Conservation (phyloP, 2,329 filamentous ascomycete species). For the Triangularia verruculosa region DNA sequence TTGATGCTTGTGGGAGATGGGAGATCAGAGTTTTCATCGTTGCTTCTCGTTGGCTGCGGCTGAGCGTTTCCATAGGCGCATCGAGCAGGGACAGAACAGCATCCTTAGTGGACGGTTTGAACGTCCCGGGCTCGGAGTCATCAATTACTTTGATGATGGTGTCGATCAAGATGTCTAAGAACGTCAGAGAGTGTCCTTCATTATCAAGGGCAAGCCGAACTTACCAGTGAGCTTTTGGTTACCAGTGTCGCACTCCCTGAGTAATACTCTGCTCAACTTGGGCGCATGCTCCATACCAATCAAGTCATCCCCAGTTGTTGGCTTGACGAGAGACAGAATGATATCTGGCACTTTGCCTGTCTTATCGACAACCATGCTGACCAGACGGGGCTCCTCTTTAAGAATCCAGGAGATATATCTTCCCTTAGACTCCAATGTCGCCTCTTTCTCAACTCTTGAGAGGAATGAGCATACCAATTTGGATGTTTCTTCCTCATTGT, state of each 20-base stretch:
- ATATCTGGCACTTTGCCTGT: slow-evolving; percentile 13
- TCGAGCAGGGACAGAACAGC: slow-evolving; percentile 24
- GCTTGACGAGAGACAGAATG: slow-evolving; percentile 13
- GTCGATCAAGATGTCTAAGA: slow-evolving; percentile 15
- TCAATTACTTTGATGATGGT: slow-evolving; percentile 19
- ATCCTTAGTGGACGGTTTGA: slow-evolving; percentile 4
- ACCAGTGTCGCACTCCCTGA: slow-evolving; percentile 22
- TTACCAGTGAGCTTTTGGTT: slow-evolving; percentile 24
- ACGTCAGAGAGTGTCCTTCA: neutral
- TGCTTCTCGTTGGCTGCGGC: slow-evolving; percentile 22
- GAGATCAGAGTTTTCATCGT: slow-evolving; percentile 23
- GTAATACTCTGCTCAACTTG: slow-evolving; percentile 8
- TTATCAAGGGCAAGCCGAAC: neutral
- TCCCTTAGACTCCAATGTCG: slow-evolving; percentile 2
- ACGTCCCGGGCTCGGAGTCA: slow-evolving; percentile 19
- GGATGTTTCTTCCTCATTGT: slow-evolving; percentile 29
- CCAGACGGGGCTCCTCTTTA: slow-evolving; percentile 17
- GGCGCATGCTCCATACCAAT: slow-evolving; percentile 6
- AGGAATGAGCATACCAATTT: slow-evolving; percentile 29
- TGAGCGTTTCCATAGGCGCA: slow-evolving; percentile 19
- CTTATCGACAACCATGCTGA: slow-evolving; percentile 20
- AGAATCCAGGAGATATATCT: slow-evolving; percentile 26
- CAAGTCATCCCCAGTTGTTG: neutral
- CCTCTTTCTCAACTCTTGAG: slow-evolving; percentile 24
- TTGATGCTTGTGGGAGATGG: slow-evolving; percentile 13